Evolutionary conservation across 2,329 filamentous ascomycete species (phyloP).

Genomic region (Sclerotinia nivalis): DNA sequence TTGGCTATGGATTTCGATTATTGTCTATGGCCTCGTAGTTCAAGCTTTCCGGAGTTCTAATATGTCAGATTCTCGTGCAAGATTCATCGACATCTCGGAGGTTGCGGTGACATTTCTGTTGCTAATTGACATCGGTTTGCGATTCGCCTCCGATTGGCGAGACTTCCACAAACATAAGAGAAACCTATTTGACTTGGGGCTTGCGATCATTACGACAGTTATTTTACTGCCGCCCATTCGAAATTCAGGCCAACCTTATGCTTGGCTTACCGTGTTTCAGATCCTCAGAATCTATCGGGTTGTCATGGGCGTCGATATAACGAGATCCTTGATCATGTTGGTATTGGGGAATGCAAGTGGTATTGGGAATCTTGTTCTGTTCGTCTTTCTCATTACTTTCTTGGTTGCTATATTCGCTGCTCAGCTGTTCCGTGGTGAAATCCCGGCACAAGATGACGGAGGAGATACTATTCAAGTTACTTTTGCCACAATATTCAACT

Average conservation of each 20-base stretch:
- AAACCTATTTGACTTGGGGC: conserved; percentile 77
- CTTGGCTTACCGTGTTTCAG: conserved; percentile 90
- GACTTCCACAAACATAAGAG: conserved; percentile 71
- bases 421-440: conserved; percentile 87
- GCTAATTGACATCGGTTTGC: conserved; percentile 77
- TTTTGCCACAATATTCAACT: conserved; percentile 91
- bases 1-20: conserved; percentile 77
- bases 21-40: conserved; percentile 75
- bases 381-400: conserved; percentile 95
- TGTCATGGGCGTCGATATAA: conserved; percentile 85
- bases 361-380: conserved; percentile 91
- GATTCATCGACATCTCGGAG: conserved; percentile 72
- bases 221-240: conserved; percentile 84
- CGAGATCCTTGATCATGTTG: conserved; percentile 78
- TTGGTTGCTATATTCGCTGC: conserved; percentile 89
- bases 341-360: conserved; percentile 90
- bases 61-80: conserved; percentile 63
- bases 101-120: conserved; percentile 75
- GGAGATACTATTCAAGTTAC: conserved; percentile 68
- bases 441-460: conserved; percentile 63
- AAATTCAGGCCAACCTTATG: conserved; percentile 69
- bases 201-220: conserved; percentile 79
- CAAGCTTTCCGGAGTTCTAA: conserved; percentile 74
- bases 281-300: conserved; percentile 90
- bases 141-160: conserved; percentile 78